Percentiles rank a stretch among this genome's conserved stretches.
Evolutionary conservation across 83 land plant genomes (phyloP).

Genomic region (Picea abies): DNA sequence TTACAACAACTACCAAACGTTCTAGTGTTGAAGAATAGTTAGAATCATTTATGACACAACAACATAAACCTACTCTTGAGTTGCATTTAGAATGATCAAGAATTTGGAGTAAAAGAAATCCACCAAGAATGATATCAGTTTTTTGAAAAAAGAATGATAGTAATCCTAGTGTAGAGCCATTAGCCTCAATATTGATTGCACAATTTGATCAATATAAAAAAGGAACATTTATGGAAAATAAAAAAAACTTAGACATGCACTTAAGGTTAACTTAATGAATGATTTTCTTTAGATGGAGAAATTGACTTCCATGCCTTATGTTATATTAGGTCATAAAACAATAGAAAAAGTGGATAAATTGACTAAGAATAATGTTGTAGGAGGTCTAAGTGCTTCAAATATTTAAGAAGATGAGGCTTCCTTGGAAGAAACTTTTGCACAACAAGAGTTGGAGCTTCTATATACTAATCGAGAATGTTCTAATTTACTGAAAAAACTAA

Average conservation of each 20-base stretch:
- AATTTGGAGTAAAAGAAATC: background rate
- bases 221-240: conserved; percentile 22
- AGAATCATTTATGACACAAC: conserved; percentile 12
- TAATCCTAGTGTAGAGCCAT: conserved; percentile 52
- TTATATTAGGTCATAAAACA: conserved; percentile 6
- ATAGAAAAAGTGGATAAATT: conserved; percentile 5
- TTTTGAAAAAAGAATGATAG: background rate
- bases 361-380: background rate
- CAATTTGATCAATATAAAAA: conserved; percentile 55
- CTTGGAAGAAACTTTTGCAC: conserved; percentile 28
- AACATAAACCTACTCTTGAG: background rate
- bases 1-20: conserved; percentile 37
- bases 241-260: background rate
- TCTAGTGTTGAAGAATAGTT: conserved; percentile 28
- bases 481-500: conserved; percentile 25
- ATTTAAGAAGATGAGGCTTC: conserved; percentile 8
- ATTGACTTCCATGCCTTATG: conserved; percentile 36
- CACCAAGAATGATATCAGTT: background rate
- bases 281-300: conserved; percentile 76
- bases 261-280: conserved; percentile 54
- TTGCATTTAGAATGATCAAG: conserved; percentile 10
- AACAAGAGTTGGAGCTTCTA: conserved; percentile 11
- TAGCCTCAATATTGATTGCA: conserved; percentile 59
- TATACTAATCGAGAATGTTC: conserved; percentile 25
- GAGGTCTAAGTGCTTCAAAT: background rate